Evolutionary conservation across 1,139 yeast genomes (phyloP), one percentile per base, ranked within the genome.

Genomic region (Taphrina pruni): DNA sequence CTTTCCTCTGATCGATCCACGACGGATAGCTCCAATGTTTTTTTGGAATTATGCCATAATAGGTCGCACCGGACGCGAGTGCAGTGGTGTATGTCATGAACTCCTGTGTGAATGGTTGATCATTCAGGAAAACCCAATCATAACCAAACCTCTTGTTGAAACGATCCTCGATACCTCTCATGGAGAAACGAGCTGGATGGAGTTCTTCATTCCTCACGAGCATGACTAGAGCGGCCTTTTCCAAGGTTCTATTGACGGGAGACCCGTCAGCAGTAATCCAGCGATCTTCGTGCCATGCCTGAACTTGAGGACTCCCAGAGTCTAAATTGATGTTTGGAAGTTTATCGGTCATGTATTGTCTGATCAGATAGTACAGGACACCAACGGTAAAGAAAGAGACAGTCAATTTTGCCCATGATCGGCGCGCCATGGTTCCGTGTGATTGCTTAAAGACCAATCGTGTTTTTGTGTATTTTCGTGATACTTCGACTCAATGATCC

Each of bases 61-160:
- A 82, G 36, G 86, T 84, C 2, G 77, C 80, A 4, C 95, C 95
- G 43, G 89, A 84, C 9, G 87, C 84, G 54, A 84, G 73, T 39
- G 80, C 78, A 2, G 81, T 65, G 6, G 86, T 82, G 32, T 78
- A 75, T 6, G 74, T 75, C 64, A 80, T 82, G 76, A 87, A 87
- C 54, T 81, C 81, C 1, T 81, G 81, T 41, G 81, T 78, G 73
- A 87, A 87, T 6, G 84, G 85, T 71, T 81, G 79, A 85, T 88
- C 90, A 77, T 88, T 88, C 72, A 88, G 80, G 75, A 88, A 88
- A n/a, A 88, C 87, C 94, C 94, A 88, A 74, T 87, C 90, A 77
- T 88, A 88, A 74, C 87, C 84, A 77, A 78, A 88, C 69, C 84
- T 79, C 70, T 80, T 75, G 79, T 90, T 90, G 80, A 90, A 90